Evolutionary conservation across 371 early-diverging fungal species (phyloP).

Genomic region (Mucor velutinosus): DNA sequence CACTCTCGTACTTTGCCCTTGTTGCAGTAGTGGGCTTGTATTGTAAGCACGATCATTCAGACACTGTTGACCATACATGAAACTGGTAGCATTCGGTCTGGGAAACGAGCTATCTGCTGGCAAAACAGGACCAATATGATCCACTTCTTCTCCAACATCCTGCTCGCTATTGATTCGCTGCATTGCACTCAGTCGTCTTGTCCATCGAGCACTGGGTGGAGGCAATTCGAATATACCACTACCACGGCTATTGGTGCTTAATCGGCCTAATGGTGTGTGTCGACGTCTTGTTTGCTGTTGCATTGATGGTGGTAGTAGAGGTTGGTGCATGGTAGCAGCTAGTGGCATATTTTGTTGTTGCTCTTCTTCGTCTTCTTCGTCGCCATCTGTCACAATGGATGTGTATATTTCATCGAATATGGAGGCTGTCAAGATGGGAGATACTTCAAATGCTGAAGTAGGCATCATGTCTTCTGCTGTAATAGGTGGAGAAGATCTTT

Average conservation of each 20-base stretch:
- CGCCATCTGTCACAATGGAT: not conserved
- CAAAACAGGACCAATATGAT: constrained; percentile 7
- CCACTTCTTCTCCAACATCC: not conserved
- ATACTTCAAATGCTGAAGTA: constrained; percentile 11
- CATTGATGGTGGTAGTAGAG: not conserved
- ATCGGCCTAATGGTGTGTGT: not conserved
- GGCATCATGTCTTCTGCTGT: constrained; percentile 19
- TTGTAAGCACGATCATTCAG: constrained; percentile 1
- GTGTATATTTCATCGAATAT: constrained; percentile 7
- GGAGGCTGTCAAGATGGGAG: constrained; percentile 9
- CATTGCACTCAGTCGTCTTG: not conserved
- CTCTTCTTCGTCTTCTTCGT: not conserved
- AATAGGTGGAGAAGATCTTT: not conserved
- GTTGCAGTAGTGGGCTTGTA: not conserved
- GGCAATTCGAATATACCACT: not conserved
- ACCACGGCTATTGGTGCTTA: not conserved
- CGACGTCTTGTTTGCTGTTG: not conserved
- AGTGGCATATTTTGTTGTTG: not conserved
- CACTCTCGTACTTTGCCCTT: not conserved
- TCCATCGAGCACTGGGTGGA: constrained; percentile 14
- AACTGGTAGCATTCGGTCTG: not conserved
- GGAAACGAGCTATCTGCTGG: not conserved
- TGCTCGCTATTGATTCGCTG: not conserved
- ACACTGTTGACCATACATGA: constrained; percentile 10
- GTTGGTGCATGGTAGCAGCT: not conserved